Evolutionary conservation across 495 filamentous ascomycete genomes (phyloP).

Genomic region (Daldinia caldariorum): DNA sequence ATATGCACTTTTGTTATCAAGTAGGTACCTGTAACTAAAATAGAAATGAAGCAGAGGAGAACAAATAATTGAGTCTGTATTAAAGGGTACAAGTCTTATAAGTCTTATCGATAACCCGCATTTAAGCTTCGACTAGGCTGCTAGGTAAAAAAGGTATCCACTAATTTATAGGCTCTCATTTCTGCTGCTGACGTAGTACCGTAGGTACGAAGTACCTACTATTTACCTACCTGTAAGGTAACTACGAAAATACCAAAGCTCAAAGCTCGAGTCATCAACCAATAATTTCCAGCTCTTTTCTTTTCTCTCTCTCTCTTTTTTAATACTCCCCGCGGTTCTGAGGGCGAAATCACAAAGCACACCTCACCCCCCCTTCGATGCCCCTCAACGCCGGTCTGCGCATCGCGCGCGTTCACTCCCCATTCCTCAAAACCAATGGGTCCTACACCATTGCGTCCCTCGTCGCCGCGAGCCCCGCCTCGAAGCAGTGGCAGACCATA

Average conservation of each 20-base stretch:
- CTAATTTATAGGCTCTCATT: not conserved
- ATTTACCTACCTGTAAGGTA: too few species aligned
- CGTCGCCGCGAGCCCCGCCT: slow-evolving; percentile 1
- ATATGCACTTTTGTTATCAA: too few species aligned
- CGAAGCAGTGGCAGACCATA: slow-evolving; percentile 4
- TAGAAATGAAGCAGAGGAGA: too few species aligned
- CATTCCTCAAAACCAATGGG: not conserved
- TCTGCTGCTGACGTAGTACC: slow-evolving; percentile 15
- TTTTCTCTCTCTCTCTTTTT: not conserved
- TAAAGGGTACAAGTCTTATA: too few species aligned
- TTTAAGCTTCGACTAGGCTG: not conserved
- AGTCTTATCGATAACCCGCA: slow-evolving; percentile 7
- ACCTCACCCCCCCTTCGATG: slow-evolving; percentile 6
- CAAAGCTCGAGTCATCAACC: not conserved
- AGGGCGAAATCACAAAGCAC: not conserved
- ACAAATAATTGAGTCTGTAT: too few species aligned
- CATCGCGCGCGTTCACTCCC: slow-evolving; percentile 27
- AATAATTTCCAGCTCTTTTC: slow-evolving; percentile 3
- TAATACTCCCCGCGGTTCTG: not conserved
- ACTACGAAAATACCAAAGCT: not conserved
- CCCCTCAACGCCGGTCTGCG: slow-evolving; percentile 24
- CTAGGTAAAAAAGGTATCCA: too few species aligned
- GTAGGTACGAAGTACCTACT: not conserved
- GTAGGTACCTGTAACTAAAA: too few species aligned
- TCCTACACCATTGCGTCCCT: not conserved